Evolutionary conservation across 805 yeast species (phyloP).

Genomic region (Myxozyma udenii): DNA sequence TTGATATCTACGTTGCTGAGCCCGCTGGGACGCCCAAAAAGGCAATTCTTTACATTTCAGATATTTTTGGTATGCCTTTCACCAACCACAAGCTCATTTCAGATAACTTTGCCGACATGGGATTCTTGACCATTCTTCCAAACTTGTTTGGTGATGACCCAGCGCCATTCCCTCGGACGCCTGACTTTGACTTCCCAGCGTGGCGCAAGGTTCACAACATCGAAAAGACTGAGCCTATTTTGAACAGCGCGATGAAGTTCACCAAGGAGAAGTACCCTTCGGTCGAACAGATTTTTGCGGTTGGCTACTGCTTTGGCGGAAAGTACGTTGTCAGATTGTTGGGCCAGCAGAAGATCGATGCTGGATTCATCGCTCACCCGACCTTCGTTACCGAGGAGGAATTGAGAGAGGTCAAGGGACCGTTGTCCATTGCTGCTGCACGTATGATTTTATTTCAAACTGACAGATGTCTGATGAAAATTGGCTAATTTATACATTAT

Average conservation of each 20-base stretch:
- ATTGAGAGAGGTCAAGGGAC: slow-evolving; percentile 56
- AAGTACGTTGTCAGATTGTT: slow-evolving; percentile 54
- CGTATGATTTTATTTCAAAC: slow-evolving; percentile 43
- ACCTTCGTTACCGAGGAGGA: slow-evolving; percentile 66
- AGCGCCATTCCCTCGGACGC: slow-evolving; percentile 35
- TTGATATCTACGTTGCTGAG: slow-evolving; percentile 42
- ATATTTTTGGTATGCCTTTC: slow-evolving; percentile 57
- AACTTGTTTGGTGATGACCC: slow-evolving; percentile 57
- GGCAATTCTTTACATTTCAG: slow-evolving; percentile 59
- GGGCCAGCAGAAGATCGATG: slow-evolving; percentile 37
- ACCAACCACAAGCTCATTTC: slow-evolving; percentile 48
- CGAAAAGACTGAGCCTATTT: slow-evolving; percentile 46
- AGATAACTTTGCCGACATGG: slow-evolving; percentile 46
- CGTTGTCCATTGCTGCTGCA: slow-evolving; percentile 70
- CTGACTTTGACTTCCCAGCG: slow-evolving; percentile 14
- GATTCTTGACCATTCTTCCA: slow-evolving; percentile 60
- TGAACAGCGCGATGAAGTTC: slow-evolving; percentile 45
- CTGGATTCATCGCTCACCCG: slow-evolving; percentile 76
- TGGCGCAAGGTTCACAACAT: slow-evolving; percentile 52
- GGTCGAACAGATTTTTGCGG: slow-evolving; percentile 44
- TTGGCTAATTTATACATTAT: background rate
- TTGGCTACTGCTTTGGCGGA: slow-evolving; percentile 80
- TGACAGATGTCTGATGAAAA: too few relatives aligned
- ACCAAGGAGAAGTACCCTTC: slow-evolving; percentile 43
- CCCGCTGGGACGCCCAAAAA: slow-evolving; percentile 42